phyloP scores from a whole-genome alignment of 345 rosid species.

The Hibiscus syriacus region DNA sequence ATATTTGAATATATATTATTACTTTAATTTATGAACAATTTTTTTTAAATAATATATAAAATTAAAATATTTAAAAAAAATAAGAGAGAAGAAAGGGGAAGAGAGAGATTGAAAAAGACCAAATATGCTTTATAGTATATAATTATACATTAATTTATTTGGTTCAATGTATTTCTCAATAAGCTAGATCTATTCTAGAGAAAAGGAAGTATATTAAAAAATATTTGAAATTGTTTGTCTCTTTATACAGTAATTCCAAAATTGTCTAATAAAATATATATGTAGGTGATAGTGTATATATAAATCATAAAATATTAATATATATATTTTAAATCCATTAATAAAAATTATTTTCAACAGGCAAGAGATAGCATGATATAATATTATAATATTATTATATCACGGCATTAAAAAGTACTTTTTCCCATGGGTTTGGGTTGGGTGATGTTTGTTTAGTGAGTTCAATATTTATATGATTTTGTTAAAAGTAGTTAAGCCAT shows the following conservation, averaged over 20 bases:
- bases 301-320: neutral
- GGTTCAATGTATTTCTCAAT: neutral
- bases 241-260: neutral
- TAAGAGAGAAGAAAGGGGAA: too few relatives aligned
- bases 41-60: too few relatives aligned
- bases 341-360: neutral
- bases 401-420: neutral
- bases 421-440: slow-evolving; percentile 7
- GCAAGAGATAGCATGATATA: neutral
- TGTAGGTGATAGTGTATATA: neutral
- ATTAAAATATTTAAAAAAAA: neutral
- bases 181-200: slow-evolving; percentile 6
- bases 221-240: neutral
- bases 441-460: neutral
- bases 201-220: neutral
- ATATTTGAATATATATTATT: too few relatives aligned
- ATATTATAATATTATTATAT: neutral
- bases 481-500: neutral
- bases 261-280: neutral
- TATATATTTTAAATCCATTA: neutral
- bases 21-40: too few relatives aligned
- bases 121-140: neutral
- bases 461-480: neutral
- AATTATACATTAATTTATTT: neutral
- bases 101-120: neutral